phyloP scores from a whole-genome alignment of 176 grass and related monocot genomes.

The Eragrostis nindensis region DNA sequence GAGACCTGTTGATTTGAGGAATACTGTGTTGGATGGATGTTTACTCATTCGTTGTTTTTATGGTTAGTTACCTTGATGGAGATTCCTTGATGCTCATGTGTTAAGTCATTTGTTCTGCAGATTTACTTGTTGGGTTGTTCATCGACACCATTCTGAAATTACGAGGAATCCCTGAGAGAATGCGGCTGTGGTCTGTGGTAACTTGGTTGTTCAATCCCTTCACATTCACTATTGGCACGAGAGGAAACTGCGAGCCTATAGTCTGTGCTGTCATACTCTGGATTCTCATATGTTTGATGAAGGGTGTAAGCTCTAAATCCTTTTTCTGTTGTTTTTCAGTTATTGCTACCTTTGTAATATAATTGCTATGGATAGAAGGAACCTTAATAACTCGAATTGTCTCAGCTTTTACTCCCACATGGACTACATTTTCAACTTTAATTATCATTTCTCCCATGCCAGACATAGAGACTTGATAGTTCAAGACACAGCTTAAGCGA shows the following conservation, averaged over 20 bases:
- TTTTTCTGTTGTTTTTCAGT: constrained; percentile 32
- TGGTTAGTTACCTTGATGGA: constrained; percentile 15
- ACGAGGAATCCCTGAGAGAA: constrained; percentile 61
- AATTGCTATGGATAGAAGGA: not conserved
- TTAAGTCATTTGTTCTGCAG: constrained; percentile 44
- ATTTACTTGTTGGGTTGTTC: constrained; percentile 86
- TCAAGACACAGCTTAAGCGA: not conserved
- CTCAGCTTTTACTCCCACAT: not conserved
- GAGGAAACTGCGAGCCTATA: constrained; percentile 91
- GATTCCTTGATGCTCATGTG: not conserved
- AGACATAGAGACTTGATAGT: not conserved
- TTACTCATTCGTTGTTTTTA: not conserved
- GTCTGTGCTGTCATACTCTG: constrained; percentile 86
- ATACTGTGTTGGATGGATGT: constrained; percentile 1
- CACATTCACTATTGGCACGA: constrained; percentile 94
- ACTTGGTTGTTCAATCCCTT: constrained; percentile 92
- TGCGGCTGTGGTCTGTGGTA: constrained; percentile 69
- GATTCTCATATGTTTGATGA: constrained; percentile 91
- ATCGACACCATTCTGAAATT: constrained; percentile 69
- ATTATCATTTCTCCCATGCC: not conserved
- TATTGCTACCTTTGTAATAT: constrained; percentile 1
- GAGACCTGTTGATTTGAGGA: constrained; percentile 2
- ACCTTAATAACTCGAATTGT: not conserved
- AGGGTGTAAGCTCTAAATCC: constrained; percentile 81
- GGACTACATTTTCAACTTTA: not conserved